Evolutionary conservation across 495 filamentous ascomycete species (phyloP).

Genomic region (Trichoderma orchidacearum): DNA sequence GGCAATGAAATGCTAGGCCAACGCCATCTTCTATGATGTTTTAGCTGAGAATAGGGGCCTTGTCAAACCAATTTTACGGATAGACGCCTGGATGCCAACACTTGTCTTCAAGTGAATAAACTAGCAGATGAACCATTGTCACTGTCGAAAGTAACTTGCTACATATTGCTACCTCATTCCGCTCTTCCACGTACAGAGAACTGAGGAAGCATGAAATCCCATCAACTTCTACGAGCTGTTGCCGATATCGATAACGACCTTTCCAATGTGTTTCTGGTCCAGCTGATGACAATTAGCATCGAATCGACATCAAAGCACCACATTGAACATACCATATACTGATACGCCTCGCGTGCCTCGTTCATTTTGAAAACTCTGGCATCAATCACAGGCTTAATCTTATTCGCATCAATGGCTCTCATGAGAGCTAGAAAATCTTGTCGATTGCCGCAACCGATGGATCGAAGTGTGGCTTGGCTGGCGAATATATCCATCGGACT

Average conservation of each 20-base stretch:
- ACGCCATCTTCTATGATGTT: too few relatives aligned
- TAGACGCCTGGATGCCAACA: too few relatives aligned
- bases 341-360: conserved; percentile 13
- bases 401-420: conserved; percentile 11
- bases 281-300: neutral
- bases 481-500: conserved; percentile 24
- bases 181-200: too few relatives aligned
- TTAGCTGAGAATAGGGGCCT: too few relatives aligned
- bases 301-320: neutral
- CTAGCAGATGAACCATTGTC: too few relatives aligned
- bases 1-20: too few relatives aligned
- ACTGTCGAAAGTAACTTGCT: too few relatives aligned
- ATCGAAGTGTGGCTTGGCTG: conserved; percentile 34
- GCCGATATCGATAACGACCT: neutral
- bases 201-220: too few relatives aligned
- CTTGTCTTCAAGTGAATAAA: too few relatives aligned
- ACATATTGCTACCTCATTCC: too few relatives aligned
- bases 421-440: conserved; percentile 39
- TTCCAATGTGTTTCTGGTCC: neutral
- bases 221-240: neutral
- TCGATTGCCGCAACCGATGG: conserved; percentile 37
- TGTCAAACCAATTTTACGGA: too few relatives aligned
- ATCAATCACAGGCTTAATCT: conserved; percentile 10
- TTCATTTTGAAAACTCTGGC: conserved; percentile 10
- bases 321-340: conserved; percentile 3